A percentile compares a stretch with the other conserved stretches of the same genome.
phyloP scores from a whole-genome alignment of 208 protist genomes.

The Acanthamoeba triangularis region DNA sequence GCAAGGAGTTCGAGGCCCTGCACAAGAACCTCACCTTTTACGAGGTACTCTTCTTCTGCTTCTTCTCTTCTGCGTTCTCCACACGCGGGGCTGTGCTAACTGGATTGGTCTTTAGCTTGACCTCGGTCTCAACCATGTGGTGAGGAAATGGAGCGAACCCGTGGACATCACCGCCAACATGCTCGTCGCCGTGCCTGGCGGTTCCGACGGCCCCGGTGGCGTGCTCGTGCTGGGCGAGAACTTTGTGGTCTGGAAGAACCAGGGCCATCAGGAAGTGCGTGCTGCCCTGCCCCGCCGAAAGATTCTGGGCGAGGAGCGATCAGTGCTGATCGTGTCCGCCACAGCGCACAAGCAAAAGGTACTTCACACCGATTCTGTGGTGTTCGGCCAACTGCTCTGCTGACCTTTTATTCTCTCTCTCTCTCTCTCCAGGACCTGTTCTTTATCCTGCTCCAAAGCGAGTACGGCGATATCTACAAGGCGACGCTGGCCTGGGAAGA shows the following conservation, averaged over 20 bases:
- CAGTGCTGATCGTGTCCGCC: slow-evolving; percentile 95
- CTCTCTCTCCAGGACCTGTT: slow-evolving; percentile 94
- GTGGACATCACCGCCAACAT: slow-evolving; percentile 95
- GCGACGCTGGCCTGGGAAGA: slow-evolving; percentile 94
- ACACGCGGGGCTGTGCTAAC: not conserved
- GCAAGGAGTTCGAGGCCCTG: slow-evolving; percentile 76
- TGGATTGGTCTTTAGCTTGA: slow-evolving; percentile 93
- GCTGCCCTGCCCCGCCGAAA: slow-evolving; percentile 86
- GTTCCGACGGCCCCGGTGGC: slow-evolving; percentile 96
- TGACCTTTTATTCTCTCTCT: not conserved
- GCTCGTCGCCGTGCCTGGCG: slow-evolving; percentile 93
- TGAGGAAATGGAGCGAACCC: slow-evolving; percentile 96
- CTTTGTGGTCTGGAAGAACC: slow-evolving; percentile 96
- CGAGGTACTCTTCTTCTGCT: not conserved
- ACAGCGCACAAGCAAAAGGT: slow-evolving; percentile 90
- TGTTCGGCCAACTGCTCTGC: not conserved
- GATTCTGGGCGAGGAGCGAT: slow-evolving; percentile 92
- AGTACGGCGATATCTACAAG: slow-evolving; percentile 99
- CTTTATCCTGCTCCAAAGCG: slow-evolving; percentile 98
- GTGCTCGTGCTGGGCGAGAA: slow-evolving; percentile 98
- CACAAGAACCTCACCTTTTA: slow-evolving; percentile 80
- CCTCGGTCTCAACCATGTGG: slow-evolving; percentile 98
- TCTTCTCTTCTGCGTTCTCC: not conserved
- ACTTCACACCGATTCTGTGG: not conserved
- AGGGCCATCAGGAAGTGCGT: slow-evolving; percentile 80